Percentiles rank a stretch among this genome's conserved stretches.
These are phyloP conservation scores for Chrysoporthe puriensis DNA, from an alignment of 2,329 filamentous ascomycete genomes.

Conservation along the genomic window DNA sequence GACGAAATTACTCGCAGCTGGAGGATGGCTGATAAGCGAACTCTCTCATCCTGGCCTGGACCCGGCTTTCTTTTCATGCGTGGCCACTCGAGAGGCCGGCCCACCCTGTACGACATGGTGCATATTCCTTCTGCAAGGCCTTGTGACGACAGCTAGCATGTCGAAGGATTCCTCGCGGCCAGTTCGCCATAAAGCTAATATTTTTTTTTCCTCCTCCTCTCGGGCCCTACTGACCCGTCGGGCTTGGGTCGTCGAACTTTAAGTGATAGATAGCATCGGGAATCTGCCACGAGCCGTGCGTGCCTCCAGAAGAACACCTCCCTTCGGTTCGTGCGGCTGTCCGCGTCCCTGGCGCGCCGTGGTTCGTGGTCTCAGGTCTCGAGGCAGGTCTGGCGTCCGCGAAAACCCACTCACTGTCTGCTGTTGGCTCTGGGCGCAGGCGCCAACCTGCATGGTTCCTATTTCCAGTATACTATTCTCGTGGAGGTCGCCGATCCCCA, in stretches of 20 bases:
- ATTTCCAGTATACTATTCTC: background rate
- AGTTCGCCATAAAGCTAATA: background rate
- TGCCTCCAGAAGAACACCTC: conserved; percentile 20
- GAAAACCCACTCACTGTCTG: too few relatives aligned
- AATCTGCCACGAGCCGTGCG: conserved; percentile 7
- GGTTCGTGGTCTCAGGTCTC: too few relatives aligned
- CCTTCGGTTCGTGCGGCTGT: background rate
- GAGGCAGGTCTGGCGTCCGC: too few relatives aligned
- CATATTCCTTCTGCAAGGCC: background rate
- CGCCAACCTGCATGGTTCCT: background rate
- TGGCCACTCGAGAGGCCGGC: background rate
- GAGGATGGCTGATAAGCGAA: background rate
- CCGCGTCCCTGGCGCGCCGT: too few relatives aligned
- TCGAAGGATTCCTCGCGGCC: background rate
- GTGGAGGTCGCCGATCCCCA: background rate
- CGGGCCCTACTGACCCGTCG: too few relatives aligned
- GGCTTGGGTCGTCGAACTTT: too few relatives aligned
- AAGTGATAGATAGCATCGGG: too few relatives aligned
- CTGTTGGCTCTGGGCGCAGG: too few relatives aligned
- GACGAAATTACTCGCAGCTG: conserved; percentile 3
- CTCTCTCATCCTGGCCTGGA: background rate
- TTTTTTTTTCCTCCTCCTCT: too few relatives aligned
- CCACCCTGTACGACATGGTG: conserved; percentile 5
- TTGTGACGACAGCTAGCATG: background rate
- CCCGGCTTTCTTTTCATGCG: background rate